These are phyloP conservation scores for Paxillus ammoniavirescens DNA, from an alignment of 768 basidiomycete species.

Conservation along the genomic window DNA sequence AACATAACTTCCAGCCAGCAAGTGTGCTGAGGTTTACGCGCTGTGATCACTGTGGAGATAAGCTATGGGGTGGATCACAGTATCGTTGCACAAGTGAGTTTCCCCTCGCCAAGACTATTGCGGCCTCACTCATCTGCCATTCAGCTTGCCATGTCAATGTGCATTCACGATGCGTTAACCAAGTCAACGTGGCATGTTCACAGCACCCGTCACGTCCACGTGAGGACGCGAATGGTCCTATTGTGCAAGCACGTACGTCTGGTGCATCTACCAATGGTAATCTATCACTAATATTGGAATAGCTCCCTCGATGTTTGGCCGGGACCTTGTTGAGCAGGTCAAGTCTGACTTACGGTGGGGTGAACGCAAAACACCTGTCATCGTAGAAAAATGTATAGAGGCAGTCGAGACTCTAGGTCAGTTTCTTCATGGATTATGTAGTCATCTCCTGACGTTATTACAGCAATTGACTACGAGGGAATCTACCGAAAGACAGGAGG, in stretches of 20 bases:
- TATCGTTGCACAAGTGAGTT: constrained; percentile 82
- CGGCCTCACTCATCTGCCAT: constrained; percentile 2
- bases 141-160: constrained; percentile 82
- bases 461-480: constrained; percentile 94
- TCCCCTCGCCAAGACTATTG: neutral
- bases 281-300: constrained; percentile 13
- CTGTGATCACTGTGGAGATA: constrained; percentile 96
- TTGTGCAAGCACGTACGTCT: constrained; percentile 19
- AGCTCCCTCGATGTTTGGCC: constrained; percentile 93
- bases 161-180: constrained; percentile 81
- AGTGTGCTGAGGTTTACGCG: constrained; percentile 86
- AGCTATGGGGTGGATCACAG: constrained; percentile 99
- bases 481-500: constrained; percentile 99
- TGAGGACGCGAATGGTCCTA: constrained; percentile 28
- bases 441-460: constrained; percentile 1
- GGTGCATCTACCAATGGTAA: constrained; percentile 9
- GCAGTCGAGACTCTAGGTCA: constrained; percentile 86
- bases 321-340: constrained; percentile 84
- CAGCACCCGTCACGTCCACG: constrained; percentile 40
- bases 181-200: constrained; percentile 65
- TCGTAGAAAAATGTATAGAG: constrained; percentile 94
- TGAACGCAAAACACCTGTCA: constrained; percentile 71
- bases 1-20: constrained; percentile 88
- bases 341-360: constrained; percentile 58
- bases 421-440: constrained; percentile 20